Evolutionary conservation across 371 early-diverging fungal genomes (phyloP), one percentile per base, ranked within the genome.

Genomic region (Syncephalastrum sp.): DNA sequence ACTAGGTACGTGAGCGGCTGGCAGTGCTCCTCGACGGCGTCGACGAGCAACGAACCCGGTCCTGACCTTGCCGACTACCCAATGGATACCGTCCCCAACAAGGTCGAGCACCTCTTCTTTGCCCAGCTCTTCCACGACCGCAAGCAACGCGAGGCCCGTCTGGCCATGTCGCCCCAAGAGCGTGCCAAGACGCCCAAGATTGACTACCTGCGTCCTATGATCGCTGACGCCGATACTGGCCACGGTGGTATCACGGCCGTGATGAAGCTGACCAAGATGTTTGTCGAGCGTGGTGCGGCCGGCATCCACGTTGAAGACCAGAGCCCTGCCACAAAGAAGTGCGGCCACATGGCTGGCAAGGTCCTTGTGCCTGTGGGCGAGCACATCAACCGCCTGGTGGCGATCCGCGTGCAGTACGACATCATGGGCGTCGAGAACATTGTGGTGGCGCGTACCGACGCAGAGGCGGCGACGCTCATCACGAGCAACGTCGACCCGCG

Each of bases 341-440:
- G 99, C 73, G 98, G 99, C 13, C 99, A 98, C 80, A 96, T 98
- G 96, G 97, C 96, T 48, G 99, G 99, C 58, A 98, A 98, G 76
- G 99, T 98, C 15, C 80, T 98, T 24, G 99, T 98, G 4, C 97
- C 99, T 25, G 91, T 95, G 48, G 83, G 88, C 15, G 98, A 98
- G 72, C 99, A 98, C 79, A 96, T 97, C 79, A 95, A 94, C 82
- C 91, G 99, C 50, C 81, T 98, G 53, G 89, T 96, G 24, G 98
- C 98, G 59, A 86, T 91, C 70, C 93, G 99, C 69, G 91, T 95
- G 50, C 97, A 98, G 82, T 94, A 92, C 65, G 99, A 98, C 75
- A 94, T 98, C 69, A 96, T 98, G 97, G 96, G 95, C 42, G 92
- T 93, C 54, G 97, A 97, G 66, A 97, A 91, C 64, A 59, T 97